These are phyloP conservation scores for Debaryomyces subglobosus DNA, from an alignment of 1,139 yeast species.

Conservation along the genomic window DNA sequence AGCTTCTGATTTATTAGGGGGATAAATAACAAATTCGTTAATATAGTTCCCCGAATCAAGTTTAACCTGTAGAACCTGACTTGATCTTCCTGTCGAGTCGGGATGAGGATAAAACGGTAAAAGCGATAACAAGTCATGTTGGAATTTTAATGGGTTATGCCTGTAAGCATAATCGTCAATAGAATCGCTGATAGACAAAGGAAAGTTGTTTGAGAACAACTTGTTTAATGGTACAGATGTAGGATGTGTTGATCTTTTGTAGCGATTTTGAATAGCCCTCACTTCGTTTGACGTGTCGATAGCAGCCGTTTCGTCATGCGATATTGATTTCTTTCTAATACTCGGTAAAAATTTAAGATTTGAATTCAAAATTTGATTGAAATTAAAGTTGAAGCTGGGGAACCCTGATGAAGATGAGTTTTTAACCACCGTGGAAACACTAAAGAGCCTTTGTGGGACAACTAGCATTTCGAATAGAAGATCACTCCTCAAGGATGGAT, in stretches of 20 bases:
- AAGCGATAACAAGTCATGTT: conserved; percentile 50
- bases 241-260: conserved; percentile 59
- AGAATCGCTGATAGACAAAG: conserved; percentile 56
- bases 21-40: conserved; percentile 65
- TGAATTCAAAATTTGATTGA: neutral
- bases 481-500: neutral
- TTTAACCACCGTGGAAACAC: neutral
- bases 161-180: conserved; percentile 50
- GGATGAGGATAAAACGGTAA: conserved; percentile 44
- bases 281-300: neutral
- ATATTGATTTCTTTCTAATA: neutral
- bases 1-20: conserved; percentile 35
- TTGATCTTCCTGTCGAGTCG: conserved; percentile 33
- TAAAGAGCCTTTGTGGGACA: conserved; percentile 4
- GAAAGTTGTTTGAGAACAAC: conserved; percentile 57
- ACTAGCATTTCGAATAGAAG: conserved; percentile 2
- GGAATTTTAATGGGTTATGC: conserved; percentile 48
- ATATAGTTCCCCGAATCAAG: conserved; percentile 49
- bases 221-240: conserved; percentile 61
- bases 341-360: neutral
- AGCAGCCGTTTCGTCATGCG: neutral
- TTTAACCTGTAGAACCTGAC: conserved; percentile 36
- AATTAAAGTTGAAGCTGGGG: conserved; percentile 5
- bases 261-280: conserved; percentile 14
- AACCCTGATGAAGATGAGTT: conserved; percentile 5